phyloP scores from a whole-genome alignment of 257 asterid genomes.

The Echites panduratus region DNA sequence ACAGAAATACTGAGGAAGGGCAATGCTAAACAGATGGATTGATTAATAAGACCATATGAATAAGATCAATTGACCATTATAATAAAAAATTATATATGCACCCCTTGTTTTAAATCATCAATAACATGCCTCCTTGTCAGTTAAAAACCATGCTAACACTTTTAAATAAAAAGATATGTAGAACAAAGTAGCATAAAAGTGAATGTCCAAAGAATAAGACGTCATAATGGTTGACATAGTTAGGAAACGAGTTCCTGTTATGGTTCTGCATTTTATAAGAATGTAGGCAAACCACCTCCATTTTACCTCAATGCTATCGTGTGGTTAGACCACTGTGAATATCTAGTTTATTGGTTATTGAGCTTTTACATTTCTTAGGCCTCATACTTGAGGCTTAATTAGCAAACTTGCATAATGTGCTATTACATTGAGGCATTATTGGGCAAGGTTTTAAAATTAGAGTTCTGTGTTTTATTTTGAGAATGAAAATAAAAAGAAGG shows the following conservation, averaged over 20 bases:
- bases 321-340: neutral
- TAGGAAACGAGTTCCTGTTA: neutral
- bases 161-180: neutral
- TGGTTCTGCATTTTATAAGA: neutral
- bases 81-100: neutral
- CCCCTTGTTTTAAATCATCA: neutral
- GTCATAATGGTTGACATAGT: neutral
- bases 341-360: neutral
- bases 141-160: neutral
- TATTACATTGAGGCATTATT: neutral
- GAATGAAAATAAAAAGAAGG: neutral
- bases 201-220: neutral
- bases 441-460: neutral
- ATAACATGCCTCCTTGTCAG: neutral
- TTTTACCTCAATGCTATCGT: neutral
- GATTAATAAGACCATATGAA: neutral
- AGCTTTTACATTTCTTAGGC: neutral
- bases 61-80: neutral
- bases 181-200: neutral
- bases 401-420: neutral
- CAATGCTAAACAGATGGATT: neutral
- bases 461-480: too few species aligned
- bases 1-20: neutral
- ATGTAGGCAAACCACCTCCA: neutral
- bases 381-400: neutral